A percentile compares a stretch with the other conserved stretches of the same genome.
These are phyloP conservation scores for Silene latifolia DNA, from an alignment of 148 eudicot species.

Conservation along the genomic window DNA sequence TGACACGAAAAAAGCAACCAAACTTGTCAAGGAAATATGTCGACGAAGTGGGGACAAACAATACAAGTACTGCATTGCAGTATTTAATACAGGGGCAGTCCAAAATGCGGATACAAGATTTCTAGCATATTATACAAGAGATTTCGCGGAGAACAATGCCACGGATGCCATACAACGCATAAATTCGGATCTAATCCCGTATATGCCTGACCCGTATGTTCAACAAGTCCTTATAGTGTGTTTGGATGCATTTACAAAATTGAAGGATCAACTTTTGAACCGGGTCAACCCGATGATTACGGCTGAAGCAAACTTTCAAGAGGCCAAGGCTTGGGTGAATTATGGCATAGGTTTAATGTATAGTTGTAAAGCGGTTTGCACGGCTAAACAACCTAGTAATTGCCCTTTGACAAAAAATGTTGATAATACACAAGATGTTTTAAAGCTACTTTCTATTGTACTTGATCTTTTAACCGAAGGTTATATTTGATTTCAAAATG, in stretches of 20 bases:
- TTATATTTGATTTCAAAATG: background rate
- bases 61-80: constrained; percentile 5
- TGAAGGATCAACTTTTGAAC: background rate
- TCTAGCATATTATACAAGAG: constrained; percentile 12
- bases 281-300: constrained; percentile 22
- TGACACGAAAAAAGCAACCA: constrained; percentile 16
- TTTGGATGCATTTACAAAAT: constrained; percentile 15
- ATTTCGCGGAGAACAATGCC: constrained; percentile 18
- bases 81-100: constrained; percentile 20
- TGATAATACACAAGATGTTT: constrained; percentile 16
- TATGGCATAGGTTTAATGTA: constrained; percentile 20
- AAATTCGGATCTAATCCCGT: constrained; percentile 9
- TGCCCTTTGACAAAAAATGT: constrained; percentile 17
- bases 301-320: background rate
- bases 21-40: constrained; percentile 18
- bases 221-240: constrained; percentile 21
- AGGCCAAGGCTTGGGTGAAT: constrained; percentile 27
- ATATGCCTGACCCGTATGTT: constrained; percentile 12
- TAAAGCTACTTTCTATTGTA: constrained; percentile 16
- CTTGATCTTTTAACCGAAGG: constrained; percentile 22
- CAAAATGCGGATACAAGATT: constrained; percentile 11
- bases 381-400: background rate
- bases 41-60: background rate
- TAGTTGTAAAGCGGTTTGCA: constrained; percentile 22
- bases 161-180: constrained; percentile 11